phyloP scores from a whole-genome alignment of 2,329 filamentous ascomycete genomes.

The Arthroderma sp. region DNA sequence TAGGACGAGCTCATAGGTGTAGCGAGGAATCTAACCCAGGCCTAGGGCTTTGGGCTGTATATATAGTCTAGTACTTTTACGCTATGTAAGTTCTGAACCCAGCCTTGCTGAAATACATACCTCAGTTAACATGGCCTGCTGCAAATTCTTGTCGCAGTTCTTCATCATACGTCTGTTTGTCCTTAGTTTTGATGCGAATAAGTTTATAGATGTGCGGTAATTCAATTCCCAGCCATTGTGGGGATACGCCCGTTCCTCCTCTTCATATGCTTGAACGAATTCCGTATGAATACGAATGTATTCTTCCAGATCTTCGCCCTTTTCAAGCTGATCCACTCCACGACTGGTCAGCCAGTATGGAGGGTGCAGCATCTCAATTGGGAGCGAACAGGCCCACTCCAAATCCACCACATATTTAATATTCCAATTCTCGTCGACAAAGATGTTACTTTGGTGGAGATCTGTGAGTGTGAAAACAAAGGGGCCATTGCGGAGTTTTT shows the following conservation, averaged over 20 bases:
- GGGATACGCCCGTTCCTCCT: constrained; percentile 5
- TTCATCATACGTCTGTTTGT: constrained; percentile 10
- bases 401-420: constrained; percentile 22
- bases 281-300: constrained; percentile 6
- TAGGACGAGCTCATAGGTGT: too few species aligned
- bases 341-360: constrained; percentile 18
- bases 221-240: neutral
- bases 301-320: constrained; percentile 5
- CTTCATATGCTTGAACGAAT: constrained; percentile 7
- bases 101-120: too few species aligned
- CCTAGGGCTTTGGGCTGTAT: too few species aligned
- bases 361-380: constrained; percentile 17
- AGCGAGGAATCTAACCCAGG: too few species aligned
- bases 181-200: constrained; percentile 10
- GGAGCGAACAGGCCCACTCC: constrained; percentile 21
- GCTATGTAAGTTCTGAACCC: too few species aligned
- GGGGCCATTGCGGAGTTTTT: constrained; percentile 16
- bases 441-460: constrained; percentile 28
- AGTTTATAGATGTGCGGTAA: constrained; percentile 2
- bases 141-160: constrained; percentile 6
- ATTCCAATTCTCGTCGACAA: constrained; percentile 23
- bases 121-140: too few species aligned
- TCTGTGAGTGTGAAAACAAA: constrained; percentile 28
- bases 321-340: constrained; percentile 10
- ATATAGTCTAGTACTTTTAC: too few species aligned